Percentiles rank a stretch among this genome's conserved stretches.
These are phyloP conservation scores for Colletotrichum shisoi DNA, from an alignment of 2,329 filamentous ascomycete species.

Conservation along the genomic window DNA sequence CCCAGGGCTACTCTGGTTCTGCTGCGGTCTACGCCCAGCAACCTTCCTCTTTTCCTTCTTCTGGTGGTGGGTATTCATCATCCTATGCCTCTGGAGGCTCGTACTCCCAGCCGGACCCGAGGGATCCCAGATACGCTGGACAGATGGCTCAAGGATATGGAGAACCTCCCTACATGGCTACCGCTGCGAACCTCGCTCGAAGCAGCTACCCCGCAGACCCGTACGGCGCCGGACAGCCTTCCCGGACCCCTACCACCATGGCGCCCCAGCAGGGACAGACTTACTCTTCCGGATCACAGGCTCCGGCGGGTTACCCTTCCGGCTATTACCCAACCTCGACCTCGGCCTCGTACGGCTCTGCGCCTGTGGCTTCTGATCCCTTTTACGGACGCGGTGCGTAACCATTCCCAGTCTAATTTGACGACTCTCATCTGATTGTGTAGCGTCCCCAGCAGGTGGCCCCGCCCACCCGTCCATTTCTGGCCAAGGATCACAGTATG, in stretches of 20 bases:
- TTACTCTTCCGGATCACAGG: constrained; percentile 39
- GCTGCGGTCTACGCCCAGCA: constrained; percentile 35
- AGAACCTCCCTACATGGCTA: constrained; percentile 36
- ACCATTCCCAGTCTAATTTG: constrained; percentile 32
- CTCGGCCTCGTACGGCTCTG: constrained; percentile 24
- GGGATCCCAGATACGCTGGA: constrained; percentile 39
- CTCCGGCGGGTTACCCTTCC: constrained; percentile 27
- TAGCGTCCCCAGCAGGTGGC: constrained; percentile 63
- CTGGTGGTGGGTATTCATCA: constrained; percentile 39
- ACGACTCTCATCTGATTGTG: constrained; percentile 54
- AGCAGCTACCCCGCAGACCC: constrained; percentile 30
- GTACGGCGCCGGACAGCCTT: constrained; percentile 36
- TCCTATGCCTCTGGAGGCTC: constrained; percentile 38
- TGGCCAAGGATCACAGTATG: constrained; percentile 62
- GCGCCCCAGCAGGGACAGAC: constrained; percentile 31
- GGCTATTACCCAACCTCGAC: constrained; percentile 44
- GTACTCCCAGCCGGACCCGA: constrained; percentile 39
- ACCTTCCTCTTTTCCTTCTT: constrained; percentile 28
- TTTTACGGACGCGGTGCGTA: constrained; percentile 69
- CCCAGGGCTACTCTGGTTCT: constrained; percentile 41
- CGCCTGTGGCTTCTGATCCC: constrained; percentile 59
- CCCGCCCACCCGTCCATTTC: constrained; percentile 46
- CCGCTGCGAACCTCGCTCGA: constrained; percentile 29
- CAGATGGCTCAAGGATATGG: constrained; percentile 31
- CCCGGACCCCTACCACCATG: constrained; percentile 35